phyloP scores from a whole-genome alignment of 352 stramenopile genomes.

The Phytopythium cucurbitacearum region DNA sequence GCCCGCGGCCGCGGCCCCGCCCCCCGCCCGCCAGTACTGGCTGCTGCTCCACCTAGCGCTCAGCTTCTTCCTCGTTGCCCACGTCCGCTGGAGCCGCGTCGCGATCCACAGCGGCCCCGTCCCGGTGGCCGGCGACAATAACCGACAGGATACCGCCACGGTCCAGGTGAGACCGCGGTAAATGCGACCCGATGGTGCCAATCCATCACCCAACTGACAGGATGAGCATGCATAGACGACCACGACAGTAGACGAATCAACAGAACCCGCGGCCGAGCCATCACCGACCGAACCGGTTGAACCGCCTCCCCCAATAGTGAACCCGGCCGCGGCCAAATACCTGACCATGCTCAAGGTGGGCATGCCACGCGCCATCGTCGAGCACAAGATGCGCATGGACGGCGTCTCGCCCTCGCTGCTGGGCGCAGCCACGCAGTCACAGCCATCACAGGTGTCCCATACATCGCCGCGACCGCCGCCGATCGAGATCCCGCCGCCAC shows the following conservation, averaged over 20 bases:
- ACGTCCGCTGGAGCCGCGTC: constrained; percentile 36
- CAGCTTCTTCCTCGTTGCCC: constrained; percentile 37
- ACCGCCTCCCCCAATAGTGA: constrained; percentile 10
- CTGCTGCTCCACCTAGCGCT: constrained; percentile 32
- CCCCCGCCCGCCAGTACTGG: constrained; percentile 17
- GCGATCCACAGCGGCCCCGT: constrained; percentile 19
- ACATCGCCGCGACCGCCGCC: constrained; percentile 20
- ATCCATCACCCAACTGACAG: too few species aligned
- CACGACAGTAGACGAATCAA: too few species aligned
- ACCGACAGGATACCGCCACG: not conserved
- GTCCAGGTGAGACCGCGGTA: too few species aligned
- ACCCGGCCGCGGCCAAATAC: constrained; percentile 49
- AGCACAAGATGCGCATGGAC: constrained; percentile 68
- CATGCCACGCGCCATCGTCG: constrained; percentile 52
- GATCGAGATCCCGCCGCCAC: constrained; percentile 25
- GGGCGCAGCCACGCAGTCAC: constrained; percentile 6
- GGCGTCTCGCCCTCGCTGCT: constrained; percentile 49
- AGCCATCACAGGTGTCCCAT: not conserved
- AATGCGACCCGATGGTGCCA: too few species aligned
- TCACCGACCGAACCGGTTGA: constrained; percentile 7
- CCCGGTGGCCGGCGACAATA: constrained; percentile 5
- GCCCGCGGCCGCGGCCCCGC: constrained; percentile 1
- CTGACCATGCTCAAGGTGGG: constrained; percentile 83
- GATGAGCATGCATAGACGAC: too few species aligned
- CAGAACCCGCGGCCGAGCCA: not conserved